Conservation (phyloP, 78 protist species). For the Speleostelium caveatum region DNA sequence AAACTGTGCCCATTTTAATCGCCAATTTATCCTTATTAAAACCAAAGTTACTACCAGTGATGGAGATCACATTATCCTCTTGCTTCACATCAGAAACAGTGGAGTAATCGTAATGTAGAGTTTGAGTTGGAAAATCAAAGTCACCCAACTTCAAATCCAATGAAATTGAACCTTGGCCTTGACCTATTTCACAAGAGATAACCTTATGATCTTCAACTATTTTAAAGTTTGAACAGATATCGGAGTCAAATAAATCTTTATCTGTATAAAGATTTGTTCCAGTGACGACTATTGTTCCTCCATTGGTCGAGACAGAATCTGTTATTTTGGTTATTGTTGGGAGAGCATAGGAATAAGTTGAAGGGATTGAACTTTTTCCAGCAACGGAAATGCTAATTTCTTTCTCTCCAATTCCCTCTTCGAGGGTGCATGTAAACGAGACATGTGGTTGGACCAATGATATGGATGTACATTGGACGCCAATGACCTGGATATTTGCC, state of each 20-base stretch:
- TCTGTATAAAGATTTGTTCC: constrained; percentile 15
- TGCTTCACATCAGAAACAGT: not conserved
- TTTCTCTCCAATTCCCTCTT: not conserved
- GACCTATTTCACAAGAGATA: constrained; percentile 1
- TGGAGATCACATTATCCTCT: not conserved
- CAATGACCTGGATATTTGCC: not conserved
- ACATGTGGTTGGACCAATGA: not conserved
- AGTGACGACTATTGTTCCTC: constrained; percentile 9
- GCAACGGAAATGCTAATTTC: not conserved
- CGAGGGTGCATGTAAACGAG: not conserved
- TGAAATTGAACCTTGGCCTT: not conserved
- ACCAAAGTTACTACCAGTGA: not conserved
- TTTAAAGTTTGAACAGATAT: no score
- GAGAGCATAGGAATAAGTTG: not conserved
- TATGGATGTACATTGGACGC: not conserved
- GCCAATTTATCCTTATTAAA: not conserved
- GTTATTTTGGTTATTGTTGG: not conserved
- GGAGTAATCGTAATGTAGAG: not conserved
- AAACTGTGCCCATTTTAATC: not conserved
- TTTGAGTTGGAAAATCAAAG: not conserved
- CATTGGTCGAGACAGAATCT: not conserved
- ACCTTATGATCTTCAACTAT: not conserved
- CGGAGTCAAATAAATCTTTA: not conserved
- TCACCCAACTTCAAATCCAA: not conserved
- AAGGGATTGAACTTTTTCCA: not conserved